These are phyloP conservation scores for Fonsecaea nubica DNA, from an alignment of 2,329 filamentous ascomycete species.

Conservation along the genomic window DNA sequence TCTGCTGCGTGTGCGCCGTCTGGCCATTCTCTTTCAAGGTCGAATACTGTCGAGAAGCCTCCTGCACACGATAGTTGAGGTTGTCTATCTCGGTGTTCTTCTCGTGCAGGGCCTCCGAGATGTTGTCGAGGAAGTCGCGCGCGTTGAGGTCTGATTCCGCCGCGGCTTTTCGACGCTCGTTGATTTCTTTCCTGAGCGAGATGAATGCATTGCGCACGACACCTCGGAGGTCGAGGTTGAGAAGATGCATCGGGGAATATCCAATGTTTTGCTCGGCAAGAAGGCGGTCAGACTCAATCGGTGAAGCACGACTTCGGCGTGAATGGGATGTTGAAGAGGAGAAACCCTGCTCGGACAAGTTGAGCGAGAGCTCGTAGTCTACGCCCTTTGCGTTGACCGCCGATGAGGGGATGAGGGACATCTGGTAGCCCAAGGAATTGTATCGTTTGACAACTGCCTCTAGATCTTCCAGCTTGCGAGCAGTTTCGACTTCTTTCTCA, in stretches of 20 bases:
- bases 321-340: constrained; percentile 28
- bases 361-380: constrained; percentile 83
- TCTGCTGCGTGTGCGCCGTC: constrained; percentile 84
- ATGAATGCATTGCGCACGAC: constrained; percentile 80
- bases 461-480: constrained; percentile 85
- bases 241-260: constrained; percentile 85
- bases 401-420: constrained; percentile 83
- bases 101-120: constrained; percentile 96
- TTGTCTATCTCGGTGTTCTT: constrained; percentile 92
- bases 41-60: constrained; percentile 84
- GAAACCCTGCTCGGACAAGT: constrained; percentile 63
- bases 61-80: constrained; percentile 83
- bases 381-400: constrained; percentile 84
- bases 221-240: constrained; percentile 87
- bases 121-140: constrained; percentile 88
- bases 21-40: constrained; percentile 87
- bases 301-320: constrained; percentile 44
- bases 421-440: constrained; percentile 93
- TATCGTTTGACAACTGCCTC: constrained; percentile 88
- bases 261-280: constrained; percentile 82
- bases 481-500: constrained; percentile 88
- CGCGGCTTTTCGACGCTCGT: constrained; percentile 80
- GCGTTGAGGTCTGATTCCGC: constrained; percentile 94
- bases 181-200: constrained; percentile 83
- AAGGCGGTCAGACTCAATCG: constrained; percentile 71